phyloP scores from a whole-genome alignment of 2,329 filamentous ascomycete genomes.

The Hysterium pulicare region DNA sequence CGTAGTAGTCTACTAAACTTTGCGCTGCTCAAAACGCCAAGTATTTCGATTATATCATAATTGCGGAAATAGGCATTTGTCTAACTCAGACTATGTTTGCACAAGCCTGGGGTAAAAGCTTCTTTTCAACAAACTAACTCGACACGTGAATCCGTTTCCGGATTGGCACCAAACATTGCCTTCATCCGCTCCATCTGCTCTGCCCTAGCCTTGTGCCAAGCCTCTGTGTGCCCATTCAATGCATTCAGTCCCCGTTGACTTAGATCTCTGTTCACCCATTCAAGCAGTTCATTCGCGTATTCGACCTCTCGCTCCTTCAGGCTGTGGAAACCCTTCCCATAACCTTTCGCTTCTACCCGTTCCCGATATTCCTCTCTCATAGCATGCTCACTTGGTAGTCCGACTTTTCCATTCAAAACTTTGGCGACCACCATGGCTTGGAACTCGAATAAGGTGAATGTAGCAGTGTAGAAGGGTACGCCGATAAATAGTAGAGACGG shows the following conservation, averaged over 20 bases:
- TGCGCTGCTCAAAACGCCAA: too few relatives aligned
- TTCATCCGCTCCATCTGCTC: slow-evolving; percentile 31
- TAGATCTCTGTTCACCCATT: slow-evolving; percentile 37
- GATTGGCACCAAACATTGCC: slow-evolving; percentile 19
- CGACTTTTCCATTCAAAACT: slow-evolving; percentile 51
- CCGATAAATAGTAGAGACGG: slow-evolving; percentile 63
- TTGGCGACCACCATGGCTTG: slow-evolving; percentile 62
- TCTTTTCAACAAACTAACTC: slow-evolving; percentile 6
- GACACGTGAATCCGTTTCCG: slow-evolving; percentile 1
- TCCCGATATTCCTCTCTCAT: slow-evolving; percentile 44
- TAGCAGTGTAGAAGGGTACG: slow-evolving; percentile 63
- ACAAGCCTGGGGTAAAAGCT: too few relatives aligned
- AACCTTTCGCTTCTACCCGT: slow-evolving; percentile 36
- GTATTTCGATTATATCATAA: too few relatives aligned
- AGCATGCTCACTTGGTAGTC: slow-evolving; percentile 43
- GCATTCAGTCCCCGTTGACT: slow-evolving; percentile 10
- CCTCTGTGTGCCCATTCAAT: slow-evolving; percentile 34
- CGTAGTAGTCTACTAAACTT: too few relatives aligned
- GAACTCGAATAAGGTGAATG: slow-evolving; percentile 68
- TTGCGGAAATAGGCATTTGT: too few relatives aligned
- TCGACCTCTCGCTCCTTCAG: slow-evolving; percentile 38
- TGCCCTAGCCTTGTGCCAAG: slow-evolving; percentile 35
- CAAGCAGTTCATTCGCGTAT: slow-evolving; percentile 40
- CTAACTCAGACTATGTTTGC: too few relatives aligned
- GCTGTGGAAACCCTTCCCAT: slow-evolving; percentile 45